Base-by-base conservation (phyloP, 2,329 filamentous ascomycete genomes). In the Diaporthe australafricana region DNA sequence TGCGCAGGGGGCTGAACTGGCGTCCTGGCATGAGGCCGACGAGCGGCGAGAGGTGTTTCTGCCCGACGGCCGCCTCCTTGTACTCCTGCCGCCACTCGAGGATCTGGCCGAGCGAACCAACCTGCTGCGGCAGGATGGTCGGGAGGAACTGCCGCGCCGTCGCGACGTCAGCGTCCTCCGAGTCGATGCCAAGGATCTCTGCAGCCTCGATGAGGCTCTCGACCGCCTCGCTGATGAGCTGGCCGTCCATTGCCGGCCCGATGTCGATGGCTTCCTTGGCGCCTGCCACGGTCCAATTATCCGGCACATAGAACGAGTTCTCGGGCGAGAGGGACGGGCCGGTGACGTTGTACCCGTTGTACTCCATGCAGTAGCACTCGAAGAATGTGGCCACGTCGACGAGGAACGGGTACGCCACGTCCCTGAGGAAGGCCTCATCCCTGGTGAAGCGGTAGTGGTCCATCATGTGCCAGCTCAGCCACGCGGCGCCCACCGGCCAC, bases 61-160 rank as follows among this genome's bases (percentile, higher is more conserved):
- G 75, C 5, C 73, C 76, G 9, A 66, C 52, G 16, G 71, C 74
- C 0, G 66, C 70, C 67, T 75, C 76, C 20, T 32, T 66, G 45
- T 75, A 77, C 55, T 77, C 76, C 17, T 52, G 62, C 27, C 74
- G 72, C 74, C 75, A 77, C 57, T 77, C 76, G 38, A 77, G 72
- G 16, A 77, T 75, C 62, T 76, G 75, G 30, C 76, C 76, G 2
- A 67, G 48, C 16, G 75, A 77, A 12, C 75, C 76, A 27, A 74
- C 65, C 25, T 65, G 25, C 30, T 74, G 68, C 11, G 71, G 72
- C 22, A 72, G 63, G 22, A 77, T 70, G 27, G 56, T 67, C 11
- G 74, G 30, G 2, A 74, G 70, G 52, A 70, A 75, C 0, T 11
- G 30, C 12, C 69, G 38, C 0, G 75, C 76, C 17, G 69, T 52